Base-by-base conservation (phyloP, 192 early-diverging fungal genomes). In the Phlyctochytrium bullatum region DNA sequence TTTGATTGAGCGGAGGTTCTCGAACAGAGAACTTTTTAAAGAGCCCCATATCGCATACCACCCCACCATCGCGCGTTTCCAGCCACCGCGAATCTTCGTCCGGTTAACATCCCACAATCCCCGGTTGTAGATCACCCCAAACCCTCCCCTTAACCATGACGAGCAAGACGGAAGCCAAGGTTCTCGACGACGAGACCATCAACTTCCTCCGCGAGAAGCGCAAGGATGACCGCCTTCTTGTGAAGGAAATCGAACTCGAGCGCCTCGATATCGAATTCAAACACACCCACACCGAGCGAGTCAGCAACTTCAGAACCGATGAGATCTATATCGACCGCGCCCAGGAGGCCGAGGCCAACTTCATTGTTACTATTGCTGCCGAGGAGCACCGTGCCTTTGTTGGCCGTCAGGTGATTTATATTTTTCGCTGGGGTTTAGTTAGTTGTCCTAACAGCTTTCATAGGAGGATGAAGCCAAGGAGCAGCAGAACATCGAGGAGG, bases 241-340 rank as follows among this genome's bases (percentile, higher is more conserved):
- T 72, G 14, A 17, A 31, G 3, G 59, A 32, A 25, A 66, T 72
- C 31, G 64, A 57, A 17, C 0, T 25, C 14, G 70, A 72, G 31
- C 70, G 65, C 64, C 36, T 61, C 25, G 65, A 66, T 32, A 72
- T 72, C 50, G 70, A 66, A 52, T 72, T 72, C 59, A 66, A 65
- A 30, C 63, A 63, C 35, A 62, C 62, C 28, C 70, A 72, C 58
- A 29, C 70, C 10, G 70, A 72, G 32, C 62, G 70, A 35, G 59
- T 59, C 57, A 72, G 63, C 64, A 72, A 72, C 70, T 72, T 59
- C 56, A 72, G 65, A 36, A 72, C 70, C 10, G 70, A 72, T 58
- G 70, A 72, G 59, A 59, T 72, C 34, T 66, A 72, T 58, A 17
- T 72, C 34, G 70, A 72, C 23, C 52, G 70, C 27, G 36, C 70